Base-by-base conservation (phyloP, 768 basidiomycete genomes). In the Suillus lakei region DNA sequence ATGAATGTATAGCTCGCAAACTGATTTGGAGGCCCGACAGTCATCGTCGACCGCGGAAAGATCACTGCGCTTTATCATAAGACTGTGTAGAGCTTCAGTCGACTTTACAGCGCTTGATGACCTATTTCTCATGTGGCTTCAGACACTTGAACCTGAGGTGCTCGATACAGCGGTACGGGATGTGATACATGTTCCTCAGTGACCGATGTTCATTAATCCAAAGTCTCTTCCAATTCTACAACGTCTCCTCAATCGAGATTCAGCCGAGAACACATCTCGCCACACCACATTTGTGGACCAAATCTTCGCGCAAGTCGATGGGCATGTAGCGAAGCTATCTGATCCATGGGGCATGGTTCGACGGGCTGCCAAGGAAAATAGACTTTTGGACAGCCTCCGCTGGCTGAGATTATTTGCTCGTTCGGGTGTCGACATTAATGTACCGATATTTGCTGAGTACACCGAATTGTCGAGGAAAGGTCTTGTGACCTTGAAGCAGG, bases 371-470 rank as follows among this genome's bases (percentile, higher is more conserved):
- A 77, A 75, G 2, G 74, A 80, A 64, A 76, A 80, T 8, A 84
- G 85, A 21, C 79, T 88, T 48, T 71, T 76, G 26, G 81, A 78
- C 38, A 82, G 84, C 44, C 73, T 92, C 41, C 78, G 79, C 51
- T 91, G 89, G 87, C 81, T 93, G 23, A 81, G 82, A 50, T 75
- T 88, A 50, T 80, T 91, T 69, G 83, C 89, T 28, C 79, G 81
- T 56, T 90, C 91, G 8, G 91, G 89, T 2, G 82, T 91, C 32
- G 86, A 89, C 44, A 81, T 93, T 38, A 84, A 91, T 3, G 76
- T 83, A 6, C 63, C 78, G 4, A 82, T 82, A 5, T 87, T 88
- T 69, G 73, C 77, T 32, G 83, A 83, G 43, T 84, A 88, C 54
- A 79, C 82, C 5, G 66, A 74, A 10, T 72, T 85, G 23, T 79